Evolutionary conservation across 78 protist species (phyloP).

Genomic region (Dictyostelium firmibasis): DNA sequence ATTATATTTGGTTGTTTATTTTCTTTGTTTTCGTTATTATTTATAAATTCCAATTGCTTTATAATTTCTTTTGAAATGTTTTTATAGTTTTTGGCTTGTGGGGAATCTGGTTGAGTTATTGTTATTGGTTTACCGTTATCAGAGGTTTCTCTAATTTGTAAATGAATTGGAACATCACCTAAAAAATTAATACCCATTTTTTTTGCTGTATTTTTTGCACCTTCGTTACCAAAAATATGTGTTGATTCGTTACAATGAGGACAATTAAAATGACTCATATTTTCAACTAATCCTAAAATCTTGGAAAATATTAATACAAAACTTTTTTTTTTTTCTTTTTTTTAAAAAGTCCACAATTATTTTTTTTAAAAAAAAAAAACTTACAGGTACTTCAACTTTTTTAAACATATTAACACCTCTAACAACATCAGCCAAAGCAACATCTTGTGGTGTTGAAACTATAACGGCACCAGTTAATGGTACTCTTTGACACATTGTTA

Average conservation of each 20-base stretch:
- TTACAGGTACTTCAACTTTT: constrained; percentile 92
- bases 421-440: constrained; percentile 65
- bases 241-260: constrained; percentile 80
- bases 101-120: constrained; percentile 59
- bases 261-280: constrained; percentile 91
- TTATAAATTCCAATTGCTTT: not conserved
- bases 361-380: not conserved
- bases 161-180: constrained; percentile 91
- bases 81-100: constrained; percentile 17
- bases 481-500: constrained; percentile 93
- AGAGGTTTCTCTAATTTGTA: constrained; percentile 71
- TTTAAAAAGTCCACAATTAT: too few relatives aligned
- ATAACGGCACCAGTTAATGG: constrained; percentile 94
- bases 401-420: constrained; percentile 94
- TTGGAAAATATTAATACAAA: too few relatives aligned
- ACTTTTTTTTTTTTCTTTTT: too few relatives aligned
- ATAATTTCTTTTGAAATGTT: constrained; percentile 9
- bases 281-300: constrained; percentile 94
- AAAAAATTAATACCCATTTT: constrained; percentile 78
- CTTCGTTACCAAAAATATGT: constrained; percentile 91
- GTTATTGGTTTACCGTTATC: constrained; percentile 92
- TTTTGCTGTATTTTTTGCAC: constrained; percentile 74
- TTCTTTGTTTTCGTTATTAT: not conserved
- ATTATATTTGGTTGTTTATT: not conserved
- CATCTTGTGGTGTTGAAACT: constrained; percentile 97